Evolutionary conservation across 495 filamentous ascomycete species (phyloP), one percentile per base, ranked within the genome.

Genomic region (Oidiodendron maius): DNA sequence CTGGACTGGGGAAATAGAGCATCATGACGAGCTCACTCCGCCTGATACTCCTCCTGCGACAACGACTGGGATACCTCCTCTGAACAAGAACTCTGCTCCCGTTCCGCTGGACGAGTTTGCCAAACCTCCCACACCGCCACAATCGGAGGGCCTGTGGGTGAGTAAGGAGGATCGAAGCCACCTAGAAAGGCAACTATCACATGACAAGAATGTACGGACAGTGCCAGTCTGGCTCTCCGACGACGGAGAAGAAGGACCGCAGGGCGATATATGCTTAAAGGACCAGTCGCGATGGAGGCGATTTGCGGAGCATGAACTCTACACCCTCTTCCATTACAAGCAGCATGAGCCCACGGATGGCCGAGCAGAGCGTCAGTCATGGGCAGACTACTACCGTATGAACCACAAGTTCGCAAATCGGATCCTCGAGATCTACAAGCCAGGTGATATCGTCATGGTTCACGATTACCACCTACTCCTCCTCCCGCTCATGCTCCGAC

Each of bases 401-500:
- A 95, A 95, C 64, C 81, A 84, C 58, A 77, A 86, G 42, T 95
- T 95, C 53, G 90, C 89, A 16, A 84, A 93, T 59, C 80, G 84
- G 46, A 94, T 96, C 48, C 71, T 89, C 42, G 75, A 87, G 55
- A 71, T 85, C 42, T 96, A 95, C 70, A 85, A 86, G 62, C 87
- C 88, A 3, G 91, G 91, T 10, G 91, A 96, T 57, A 83, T 95
- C 44, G 80, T 96, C 41, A 79, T 89, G 68, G 79, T 96, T 40
- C 91, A 96, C 61, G 91, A 96, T 64, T 95, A 91, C 64, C 86
- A 95, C 55, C 76, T 96, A 2, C 77, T 95, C 46, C 75, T 96
- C 10, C 75, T 96, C 8, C 91, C 91, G 0, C 86, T 82, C 61
- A 77, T 95, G 64, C 70, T 96, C 36, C 78, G 91, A 11, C 88